Base-by-base conservation (phyloP, 305 asterid species). In the Plantago lanceolata region DNA sequence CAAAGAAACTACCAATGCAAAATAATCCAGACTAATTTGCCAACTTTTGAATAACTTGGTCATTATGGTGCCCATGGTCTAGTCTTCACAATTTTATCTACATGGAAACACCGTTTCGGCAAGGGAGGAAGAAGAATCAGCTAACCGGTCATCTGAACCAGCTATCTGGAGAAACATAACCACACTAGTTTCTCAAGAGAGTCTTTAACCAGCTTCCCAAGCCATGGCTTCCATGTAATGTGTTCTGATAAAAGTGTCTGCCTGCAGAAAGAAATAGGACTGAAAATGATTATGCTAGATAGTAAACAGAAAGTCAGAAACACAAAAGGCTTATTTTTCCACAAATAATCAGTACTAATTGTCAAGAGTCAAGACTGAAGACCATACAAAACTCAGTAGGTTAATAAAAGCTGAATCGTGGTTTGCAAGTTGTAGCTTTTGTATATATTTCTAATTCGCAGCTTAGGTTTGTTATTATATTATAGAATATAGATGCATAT, bases 31-130 rank as follows among this genome's bases (percentile, higher is more conserved):
- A 28, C 2, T 17, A 8, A 55, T 29, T 28, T 55, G 60, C 44
- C 60, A 14, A 56, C 59, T 26, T 43, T 44, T 44, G 15, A 21
- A 12, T 16, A 67, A 67, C 50, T 21, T 52, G 64, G 58, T 66
- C 15, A 14, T 59, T 63, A 50, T 48, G 54, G 55, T 19, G 74
- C 67, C 66, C 66, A 24, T 48, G 63, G 45, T 65, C 65, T 57
- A 40, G 45, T 68, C 48, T 48, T 50, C 20, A 40, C 66, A 62
- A 65, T 40, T 48, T 75, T 59, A 79, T 75, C 80, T 75, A 78
- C 76, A 78, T 26, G 57, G 65, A 64, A 59, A 54, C 67, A 59
- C 68, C 68, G 60, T 63, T 59, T 50, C 48, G 13, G 53, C 21
- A 67, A 37, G 68, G 69, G 55, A 15, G 50, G 59, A 51, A 40